These are phyloP conservation scores for Phaeosphaeria sp. DNA, from an alignment of 2,329 filamentous ascomycete species.

Conservation along the genomic window DNA sequence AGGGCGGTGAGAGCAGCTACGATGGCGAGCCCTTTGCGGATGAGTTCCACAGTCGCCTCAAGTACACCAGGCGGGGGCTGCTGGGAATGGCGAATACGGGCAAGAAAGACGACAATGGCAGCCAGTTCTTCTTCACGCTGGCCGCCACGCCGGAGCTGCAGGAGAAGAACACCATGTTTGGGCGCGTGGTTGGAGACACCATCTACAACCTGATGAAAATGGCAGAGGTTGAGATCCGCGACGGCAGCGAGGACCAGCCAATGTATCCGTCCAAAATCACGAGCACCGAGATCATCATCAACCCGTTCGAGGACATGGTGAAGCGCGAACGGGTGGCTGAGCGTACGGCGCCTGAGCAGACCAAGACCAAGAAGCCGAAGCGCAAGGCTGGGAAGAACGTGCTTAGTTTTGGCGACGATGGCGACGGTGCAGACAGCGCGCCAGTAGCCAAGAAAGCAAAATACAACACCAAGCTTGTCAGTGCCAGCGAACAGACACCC, in stretches of 20 bases:
- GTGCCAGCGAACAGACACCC: slow-evolving; percentile 48
- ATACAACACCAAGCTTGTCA: slow-evolving; percentile 78
- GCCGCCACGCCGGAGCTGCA: slow-evolving; percentile 83
- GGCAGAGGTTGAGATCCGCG: slow-evolving; percentile 81
- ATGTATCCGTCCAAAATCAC: slow-evolving; percentile 85
- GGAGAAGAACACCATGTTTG: slow-evolving; percentile 92
- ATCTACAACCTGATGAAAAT: slow-evolving; percentile 97
- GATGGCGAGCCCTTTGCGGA: slow-evolving; percentile 83
- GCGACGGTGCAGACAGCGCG: slow-evolving; percentile 61
- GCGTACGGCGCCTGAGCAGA: slow-evolving; percentile 54
- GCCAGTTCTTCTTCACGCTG: slow-evolving; percentile 96
- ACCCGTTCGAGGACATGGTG: slow-evolving; percentile 83
- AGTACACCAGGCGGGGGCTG: slow-evolving; percentile 89
- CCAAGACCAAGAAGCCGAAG: slow-evolving; percentile 63
- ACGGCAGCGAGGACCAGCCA: slow-evolving; percentile 80
- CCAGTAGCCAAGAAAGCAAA: slow-evolving; percentile 77
- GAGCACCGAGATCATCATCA: slow-evolving; percentile 76
- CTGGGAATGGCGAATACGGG: slow-evolving; percentile 97
- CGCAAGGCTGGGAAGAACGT: slow-evolving; percentile 78
- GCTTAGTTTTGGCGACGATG: slow-evolving; percentile 77
- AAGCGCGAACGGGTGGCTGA: slow-evolving; percentile 67
- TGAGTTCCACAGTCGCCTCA: slow-evolving; percentile 89
- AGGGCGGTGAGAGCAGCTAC: slow-evolving; percentile 91
- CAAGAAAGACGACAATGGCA: slow-evolving; percentile 79
- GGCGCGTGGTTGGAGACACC: slow-evolving; percentile 88